These are phyloP conservation scores for Xylariaceae sp. DNA, from an alignment of 2,329 filamentous ascomycete species.

Conservation along the genomic window DNA sequence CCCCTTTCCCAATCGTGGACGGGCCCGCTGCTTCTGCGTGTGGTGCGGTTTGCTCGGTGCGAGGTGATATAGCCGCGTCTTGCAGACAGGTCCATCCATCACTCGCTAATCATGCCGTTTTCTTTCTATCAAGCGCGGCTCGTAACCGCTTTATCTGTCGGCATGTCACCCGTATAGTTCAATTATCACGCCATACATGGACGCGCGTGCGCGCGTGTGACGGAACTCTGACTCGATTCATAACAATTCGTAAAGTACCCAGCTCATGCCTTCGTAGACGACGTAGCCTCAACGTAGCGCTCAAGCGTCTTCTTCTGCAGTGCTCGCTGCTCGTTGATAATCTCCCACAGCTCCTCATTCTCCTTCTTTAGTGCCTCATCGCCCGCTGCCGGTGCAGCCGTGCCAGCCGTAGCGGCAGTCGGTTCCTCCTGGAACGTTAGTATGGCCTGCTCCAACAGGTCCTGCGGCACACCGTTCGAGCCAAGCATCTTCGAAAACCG, in stretches of 20 bases:
- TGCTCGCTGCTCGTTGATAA: slow-evolving; percentile 41
- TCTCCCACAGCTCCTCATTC: slow-evolving; percentile 41
- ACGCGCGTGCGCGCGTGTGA: background rate
- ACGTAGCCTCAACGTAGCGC: slow-evolving; percentile 27
- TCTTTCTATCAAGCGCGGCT: no score
- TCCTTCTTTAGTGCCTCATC: slow-evolving; percentile 37
- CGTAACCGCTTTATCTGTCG: no score
- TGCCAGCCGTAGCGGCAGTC: slow-evolving; percentile 19
- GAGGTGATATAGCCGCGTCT: background rate
- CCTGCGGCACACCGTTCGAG: slow-evolving; percentile 43
- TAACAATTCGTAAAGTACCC: background rate
- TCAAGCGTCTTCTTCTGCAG: slow-evolving; percentile 38
- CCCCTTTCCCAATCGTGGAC: background rate
- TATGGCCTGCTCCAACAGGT: slow-evolving; percentile 47
- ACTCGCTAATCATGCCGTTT: background rate
- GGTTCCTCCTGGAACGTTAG: slow-evolving; percentile 40
- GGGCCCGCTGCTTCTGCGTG: background rate
- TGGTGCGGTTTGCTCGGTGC: background rate
- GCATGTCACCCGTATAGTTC: background rate
- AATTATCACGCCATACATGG: background rate
- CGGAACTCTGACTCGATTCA: background rate
- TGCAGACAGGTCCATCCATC: no score
- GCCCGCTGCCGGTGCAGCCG: slow-evolving; percentile 25
- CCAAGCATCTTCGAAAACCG: slow-evolving; percentile 43
- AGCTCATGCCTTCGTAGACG: slow-evolving; percentile 25